These are phyloP conservation scores for Stachybotrys echinatus DNA, from an alignment of 2,329 filamentous ascomycete genomes.

Conservation along the genomic window DNA sequence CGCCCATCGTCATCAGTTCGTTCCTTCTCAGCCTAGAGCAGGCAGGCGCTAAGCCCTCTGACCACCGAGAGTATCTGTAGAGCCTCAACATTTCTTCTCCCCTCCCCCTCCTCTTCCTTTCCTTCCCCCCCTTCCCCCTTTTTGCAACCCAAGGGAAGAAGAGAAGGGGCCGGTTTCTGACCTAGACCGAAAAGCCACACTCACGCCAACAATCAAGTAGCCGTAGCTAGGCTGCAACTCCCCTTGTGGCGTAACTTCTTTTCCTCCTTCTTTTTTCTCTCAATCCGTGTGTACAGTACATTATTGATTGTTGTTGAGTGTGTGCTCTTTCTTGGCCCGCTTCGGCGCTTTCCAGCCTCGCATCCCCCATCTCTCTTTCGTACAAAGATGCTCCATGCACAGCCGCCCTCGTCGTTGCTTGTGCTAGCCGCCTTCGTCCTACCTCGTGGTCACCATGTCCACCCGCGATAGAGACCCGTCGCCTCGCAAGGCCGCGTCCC, in stretches of 20 bases:
- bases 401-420: constrained; percentile 9
- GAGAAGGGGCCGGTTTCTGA: no score
- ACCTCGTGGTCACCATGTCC: constrained; percentile 11
- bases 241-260: no score
- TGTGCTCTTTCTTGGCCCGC: not conserved
- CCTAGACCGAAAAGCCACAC: no score
- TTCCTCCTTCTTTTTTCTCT: no score
- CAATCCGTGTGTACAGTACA: no score
- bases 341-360: not conserved
- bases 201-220: no score
- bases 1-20: not conserved
- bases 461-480: constrained; percentile 16
- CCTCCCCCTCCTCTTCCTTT: not conserved
- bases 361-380: not conserved
- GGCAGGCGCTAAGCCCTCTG: not conserved
- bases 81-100: not conserved
- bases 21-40: no score
- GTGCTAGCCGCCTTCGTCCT: constrained; percentile 1
- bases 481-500: constrained; percentile 7
- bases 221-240: no score
- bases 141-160: no score
- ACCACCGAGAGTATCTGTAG: not conserved
- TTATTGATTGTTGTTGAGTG: no score
- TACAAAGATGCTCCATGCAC: constrained; percentile 1
- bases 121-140: no score